phyloP scores from a whole-genome alignment of 257 asterid species.

The Nicotiana attenuata region DNA sequence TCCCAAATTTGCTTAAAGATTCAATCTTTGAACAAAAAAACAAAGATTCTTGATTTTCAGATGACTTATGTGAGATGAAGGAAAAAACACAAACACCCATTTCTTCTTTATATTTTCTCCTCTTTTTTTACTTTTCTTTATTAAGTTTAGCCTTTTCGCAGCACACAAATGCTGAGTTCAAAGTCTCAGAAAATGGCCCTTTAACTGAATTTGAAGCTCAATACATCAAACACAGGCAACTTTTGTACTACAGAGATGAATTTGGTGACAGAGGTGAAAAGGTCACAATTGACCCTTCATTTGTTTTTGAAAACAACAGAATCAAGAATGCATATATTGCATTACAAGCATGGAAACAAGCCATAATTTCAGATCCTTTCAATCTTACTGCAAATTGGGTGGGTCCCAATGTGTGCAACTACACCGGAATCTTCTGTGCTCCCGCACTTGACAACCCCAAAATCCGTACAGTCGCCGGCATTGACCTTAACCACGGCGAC shows the following conservation, averaged over 20 bases:
- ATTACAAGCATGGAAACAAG: slow-evolving; percentile 84
- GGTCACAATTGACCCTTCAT: slow-evolving; percentile 61
- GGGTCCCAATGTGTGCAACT: slow-evolving; percentile 71
- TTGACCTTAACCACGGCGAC: slow-evolving; percentile 86
- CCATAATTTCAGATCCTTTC: slow-evolving; percentile 78
- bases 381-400: slow-evolving; percentile 60
- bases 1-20: slow-evolving; percentile 14
- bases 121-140: slow-evolving; percentile 15
- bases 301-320: slow-evolving; percentile 60
- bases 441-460: slow-evolving; percentile 51
- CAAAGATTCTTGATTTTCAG: slow-evolving; percentile 24
- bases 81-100: slow-evolving; percentile 26
- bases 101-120: slow-evolving; percentile 11
- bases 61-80: slow-evolving; percentile 87
- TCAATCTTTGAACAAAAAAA: background rate
- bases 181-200: slow-evolving; percentile 37
- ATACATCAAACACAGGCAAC: slow-evolving; percentile 58
- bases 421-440: slow-evolving; percentile 71
- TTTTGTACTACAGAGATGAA: slow-evolving; percentile 69
- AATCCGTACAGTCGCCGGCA: slow-evolving; percentile 62
- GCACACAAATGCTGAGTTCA: slow-evolving; percentile 11
- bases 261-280: slow-evolving; percentile 69
- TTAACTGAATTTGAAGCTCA: slow-evolving; percentile 53
- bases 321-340: slow-evolving; percentile 70
- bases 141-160: slow-evolving; percentile 14